Conservation (phyloP, 164 flowering plant species). For the Liquidambar formosana region DNA sequence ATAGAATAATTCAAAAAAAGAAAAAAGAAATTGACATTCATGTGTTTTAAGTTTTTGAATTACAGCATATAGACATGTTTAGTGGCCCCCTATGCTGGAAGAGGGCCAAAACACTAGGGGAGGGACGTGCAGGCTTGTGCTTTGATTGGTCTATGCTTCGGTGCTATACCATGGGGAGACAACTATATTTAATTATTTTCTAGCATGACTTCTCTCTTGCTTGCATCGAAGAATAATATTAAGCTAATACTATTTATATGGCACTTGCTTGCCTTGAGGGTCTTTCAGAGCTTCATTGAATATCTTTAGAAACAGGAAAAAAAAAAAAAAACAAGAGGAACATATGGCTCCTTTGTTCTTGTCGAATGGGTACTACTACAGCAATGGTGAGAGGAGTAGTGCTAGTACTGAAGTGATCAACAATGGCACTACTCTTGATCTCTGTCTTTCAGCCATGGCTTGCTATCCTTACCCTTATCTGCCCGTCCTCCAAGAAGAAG, state of each 20-base stretch:
- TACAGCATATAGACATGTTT: neutral
- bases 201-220: too few species aligned
- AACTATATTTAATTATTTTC: neutral
- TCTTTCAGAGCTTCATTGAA: conserved; percentile 32
- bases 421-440: conserved; percentile 17
- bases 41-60: too few species aligned
- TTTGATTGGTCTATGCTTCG: neutral
- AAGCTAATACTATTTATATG: conserved; percentile 23
- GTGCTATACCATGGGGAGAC: neutral
- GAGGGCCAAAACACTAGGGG: neutral
- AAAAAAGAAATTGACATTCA: too few species aligned
- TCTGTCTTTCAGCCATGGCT: conserved; percentile 22
- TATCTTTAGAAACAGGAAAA: neutral
- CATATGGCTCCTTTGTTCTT: conserved; percentile 12
- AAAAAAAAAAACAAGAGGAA: neutral
- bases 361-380: conserved; percentile 5
- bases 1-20: too few species aligned
- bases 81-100: conserved; percentile 9
- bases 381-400: neutral
- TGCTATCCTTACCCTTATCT: conserved; percentile 18
- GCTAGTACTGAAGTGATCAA: conserved; percentile 3
- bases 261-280: neutral
- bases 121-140: neutral
- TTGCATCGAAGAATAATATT: too few species aligned
- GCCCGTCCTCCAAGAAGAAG: conserved; percentile 6